Evolutionary conservation across 2,329 filamentous ascomycete genomes (phyloP), one percentile per base, ranked within the genome.

Genomic region (Atkinsonella hypoxylon): DNA sequence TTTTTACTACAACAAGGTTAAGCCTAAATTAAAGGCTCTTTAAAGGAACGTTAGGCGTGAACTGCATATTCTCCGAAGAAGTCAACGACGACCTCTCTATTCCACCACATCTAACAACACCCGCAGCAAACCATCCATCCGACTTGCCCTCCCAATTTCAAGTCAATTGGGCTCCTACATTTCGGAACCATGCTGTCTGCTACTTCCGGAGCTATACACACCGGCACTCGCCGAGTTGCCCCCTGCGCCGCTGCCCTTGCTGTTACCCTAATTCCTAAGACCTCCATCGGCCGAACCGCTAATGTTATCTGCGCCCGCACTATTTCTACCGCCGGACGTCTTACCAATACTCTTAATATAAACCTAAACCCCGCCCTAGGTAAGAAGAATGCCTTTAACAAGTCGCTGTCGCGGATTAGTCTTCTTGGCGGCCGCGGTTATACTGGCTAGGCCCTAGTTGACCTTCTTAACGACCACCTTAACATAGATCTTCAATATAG

Each of bases 401-500:
- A 17, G n/a, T 3, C 39, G n/a, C 39, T n/a, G n/a, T 41, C 39
- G 3, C 39, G 39, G n/a, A 41, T 41, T 41, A n/a, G 39, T 10
- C 5, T 41, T n/a, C 13, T 41, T n/a, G 39, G 90, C 55, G 90
- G 89, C 51, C 86, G 90, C 62, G 91, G 91, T 38, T 97, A 51
- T 8, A 54, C 50, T 7, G 52, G 52, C 17, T 46, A 51, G 36
- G 88, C 89, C 50, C 75, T 98, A 45, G 89, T 97, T 60, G 83
- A 82, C 54, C 79, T 98, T 18, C 75, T 98, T 47, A 93, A 95
- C 69, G 71, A 80, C 34, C 93, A 97, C 70, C 89, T 89, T 13
- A 79, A 87, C 68, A 85, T 97, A 77, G 90, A 96, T 58, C 81
- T 97, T 48, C 79, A 82, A 45, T 85, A 96, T 64, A 91, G 97